A percentile compares a stretch with the other conserved stretches of the same genome.
Evolutionary conservation across 2,329 filamentous ascomycete genomes (phyloP).

Genomic region (Paraphaeosphaeria sporulosa): DNA sequence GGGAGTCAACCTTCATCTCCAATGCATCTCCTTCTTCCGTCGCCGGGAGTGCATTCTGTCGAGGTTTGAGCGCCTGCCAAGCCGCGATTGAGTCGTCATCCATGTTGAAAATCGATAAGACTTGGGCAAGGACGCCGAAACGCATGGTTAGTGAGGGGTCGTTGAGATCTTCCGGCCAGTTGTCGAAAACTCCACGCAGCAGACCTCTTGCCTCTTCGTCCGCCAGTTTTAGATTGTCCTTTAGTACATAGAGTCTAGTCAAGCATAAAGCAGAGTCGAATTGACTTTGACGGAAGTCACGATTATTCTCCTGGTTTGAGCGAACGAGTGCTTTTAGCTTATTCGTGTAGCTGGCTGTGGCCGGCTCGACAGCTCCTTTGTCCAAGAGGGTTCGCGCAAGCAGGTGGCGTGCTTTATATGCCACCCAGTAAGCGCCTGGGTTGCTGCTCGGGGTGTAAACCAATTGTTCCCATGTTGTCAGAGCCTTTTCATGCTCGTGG

Average conservation of each 20-base stretch:
- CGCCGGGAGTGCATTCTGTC: neutral
- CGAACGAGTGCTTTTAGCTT: neutral
- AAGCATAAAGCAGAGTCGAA: neutral
- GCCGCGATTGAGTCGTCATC: conserved; percentile 19
- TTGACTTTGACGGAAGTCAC: neutral
- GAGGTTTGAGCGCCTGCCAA: conserved; percentile 17
- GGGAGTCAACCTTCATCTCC: neutral
- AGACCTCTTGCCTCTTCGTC: conserved; percentile 3
- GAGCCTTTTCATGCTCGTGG: neutral
- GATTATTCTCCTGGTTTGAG: neutral
- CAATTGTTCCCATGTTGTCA: neutral
- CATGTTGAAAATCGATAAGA: conserved; percentile 15
- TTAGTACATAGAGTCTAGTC: neutral
- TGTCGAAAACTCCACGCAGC: conserved; percentile 13
- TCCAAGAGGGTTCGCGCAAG: neutral
- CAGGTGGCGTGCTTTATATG: neutral
- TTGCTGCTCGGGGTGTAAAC: neutral
- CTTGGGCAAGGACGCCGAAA: conserved; percentile 16
- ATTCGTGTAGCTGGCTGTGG: neutral
- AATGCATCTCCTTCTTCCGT: neutral
- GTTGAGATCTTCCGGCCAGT: conserved; percentile 13
- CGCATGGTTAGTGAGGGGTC: conserved; percentile 13
- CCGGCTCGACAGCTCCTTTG: neutral
- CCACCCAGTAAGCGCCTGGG: neutral
- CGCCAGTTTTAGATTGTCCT: neutral